These are phyloP conservation scores for Bonia amplexicaulis DNA, from an alignment of 176 grass and related monocot genomes.

Conservation along the genomic window DNA sequence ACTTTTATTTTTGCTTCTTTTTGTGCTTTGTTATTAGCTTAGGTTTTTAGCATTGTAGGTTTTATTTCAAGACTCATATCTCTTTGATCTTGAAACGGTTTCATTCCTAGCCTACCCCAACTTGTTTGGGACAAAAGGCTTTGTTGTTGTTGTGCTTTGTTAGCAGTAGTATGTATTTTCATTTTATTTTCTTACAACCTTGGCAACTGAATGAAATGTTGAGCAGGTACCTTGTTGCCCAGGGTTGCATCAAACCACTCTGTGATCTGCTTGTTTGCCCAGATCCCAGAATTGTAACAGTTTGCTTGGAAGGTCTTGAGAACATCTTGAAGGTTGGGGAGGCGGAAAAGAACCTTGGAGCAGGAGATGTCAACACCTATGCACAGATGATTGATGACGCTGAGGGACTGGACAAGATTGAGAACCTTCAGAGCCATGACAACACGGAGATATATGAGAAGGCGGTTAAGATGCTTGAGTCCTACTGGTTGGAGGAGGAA, in stretches of 20 bases:
- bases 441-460: conserved; percentile 92
- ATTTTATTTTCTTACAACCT: not conserved
- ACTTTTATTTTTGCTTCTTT: not conserved
- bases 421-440: conserved; percentile 93
- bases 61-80: too few relatives aligned
- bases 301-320: conserved; percentile 91
- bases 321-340: conserved; percentile 80
- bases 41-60: too few relatives aligned
- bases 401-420: conserved; percentile 94
- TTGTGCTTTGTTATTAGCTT: not conserved
- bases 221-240: conserved; percentile 64
- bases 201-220: not conserved
- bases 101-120: too few relatives aligned
- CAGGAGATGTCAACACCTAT: conserved; percentile 60
- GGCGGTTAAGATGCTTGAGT: conserved; percentile 86
- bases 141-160: not conserved
- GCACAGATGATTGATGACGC: conserved; percentile 88
- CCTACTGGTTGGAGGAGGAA: conserved; percentile 88
- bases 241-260: conserved; percentile 92
- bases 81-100: too few relatives aligned
- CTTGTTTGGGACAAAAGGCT: too few relatives aligned
- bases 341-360: conserved; percentile 67
- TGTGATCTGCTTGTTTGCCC: conserved; percentile 88
- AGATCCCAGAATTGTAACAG: conserved; percentile 79
- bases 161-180: not conserved